Evolutionary conservation across 257 asterid species (phyloP).

Genomic region (Perilla frutescens): DNA sequence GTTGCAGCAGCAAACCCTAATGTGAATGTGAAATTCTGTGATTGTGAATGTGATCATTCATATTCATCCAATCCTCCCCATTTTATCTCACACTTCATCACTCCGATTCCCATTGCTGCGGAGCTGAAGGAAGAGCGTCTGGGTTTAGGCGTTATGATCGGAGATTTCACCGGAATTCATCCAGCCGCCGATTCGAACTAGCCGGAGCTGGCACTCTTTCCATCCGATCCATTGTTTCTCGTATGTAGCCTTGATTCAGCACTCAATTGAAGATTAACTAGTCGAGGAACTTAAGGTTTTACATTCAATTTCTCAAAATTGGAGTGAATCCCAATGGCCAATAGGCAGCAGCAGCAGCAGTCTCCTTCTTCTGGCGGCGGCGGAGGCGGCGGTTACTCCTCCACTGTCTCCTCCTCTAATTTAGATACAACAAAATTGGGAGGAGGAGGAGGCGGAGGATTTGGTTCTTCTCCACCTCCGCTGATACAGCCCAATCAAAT

Average conservation of each 20-base stretch:
- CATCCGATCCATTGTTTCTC: constrained; percentile 2
- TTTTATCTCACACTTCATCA: too few species aligned
- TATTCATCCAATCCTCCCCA: background rate
- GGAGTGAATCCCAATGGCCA: constrained; percentile 52
- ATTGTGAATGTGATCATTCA: background rate
- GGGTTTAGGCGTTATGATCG: background rate
- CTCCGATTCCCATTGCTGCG: background rate
- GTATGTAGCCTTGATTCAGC: background rate
- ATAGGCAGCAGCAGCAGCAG: constrained; percentile 55
- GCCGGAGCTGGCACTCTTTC: constrained; percentile 2
- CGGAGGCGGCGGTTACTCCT: constrained; percentile 36
- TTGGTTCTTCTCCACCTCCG: constrained; percentile 60
- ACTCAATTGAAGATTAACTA: constrained; percentile 27
- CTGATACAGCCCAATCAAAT: constrained; percentile 63
- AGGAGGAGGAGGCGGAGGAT: background rate
- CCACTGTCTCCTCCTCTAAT: constrained; percentile 37
- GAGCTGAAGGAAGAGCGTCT: constrained; percentile 7
- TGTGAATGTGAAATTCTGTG: background rate
- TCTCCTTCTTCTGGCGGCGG: constrained; percentile 48
- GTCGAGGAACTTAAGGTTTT: background rate
- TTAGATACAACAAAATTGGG: constrained; percentile 41
- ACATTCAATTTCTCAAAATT: constrained; percentile 1
- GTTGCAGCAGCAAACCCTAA: constrained; percentile 17
- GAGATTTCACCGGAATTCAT: constrained; percentile 2
- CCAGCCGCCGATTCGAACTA: background rate